A percentile compares a stretch with the other conserved stretches of the same genome.
phyloP scores from a whole-genome alignment of 345 rosid genomes.

The Salix koriyanagi region DNA sequence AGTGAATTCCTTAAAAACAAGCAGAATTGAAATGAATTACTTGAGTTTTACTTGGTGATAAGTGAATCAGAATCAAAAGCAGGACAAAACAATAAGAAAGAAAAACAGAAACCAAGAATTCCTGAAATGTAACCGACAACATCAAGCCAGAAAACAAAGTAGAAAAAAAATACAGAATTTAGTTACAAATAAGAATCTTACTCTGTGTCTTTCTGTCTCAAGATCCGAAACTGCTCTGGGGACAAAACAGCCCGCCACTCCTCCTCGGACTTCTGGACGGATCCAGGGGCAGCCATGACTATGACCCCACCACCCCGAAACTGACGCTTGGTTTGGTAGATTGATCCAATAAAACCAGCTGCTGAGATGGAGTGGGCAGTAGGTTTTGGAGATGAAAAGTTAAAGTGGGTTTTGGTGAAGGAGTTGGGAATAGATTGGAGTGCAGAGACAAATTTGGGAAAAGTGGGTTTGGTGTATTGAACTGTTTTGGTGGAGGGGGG shows the following conservation, averaged over 20 bases:
- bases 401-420: constrained; percentile 10
- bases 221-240: constrained; percentile 77
- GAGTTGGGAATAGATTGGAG: background rate
- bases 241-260: constrained; percentile 87
- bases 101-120: background rate
- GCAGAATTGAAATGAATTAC: background rate
- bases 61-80: background rate
- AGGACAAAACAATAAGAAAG: background rate
- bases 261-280: constrained; percentile 71
- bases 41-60: background rate
- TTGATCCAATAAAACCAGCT: constrained; percentile 20
- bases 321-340: constrained; percentile 26
- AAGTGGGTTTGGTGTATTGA: constrained; percentile 1
- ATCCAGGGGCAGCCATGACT: constrained; percentile 58
- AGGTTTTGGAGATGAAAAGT: background rate
- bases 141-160: background rate
- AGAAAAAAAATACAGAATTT: background rate
- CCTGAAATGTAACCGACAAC: background rate
- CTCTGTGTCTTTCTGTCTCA: constrained; percentile 90
- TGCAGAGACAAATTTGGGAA: background rate
- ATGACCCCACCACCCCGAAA: constrained; percentile 45
- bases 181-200: constrained; percentile 19
- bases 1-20: background rate
- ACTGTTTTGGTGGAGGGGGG: constrained; percentile 28
- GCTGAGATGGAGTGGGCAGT: constrained; percentile 10